A percentile compares a stretch with the other conserved stretches of the same genome.
Conservation (phyloP, 768 basidiomycete species). For the Exidia glandulosa region DNA sequence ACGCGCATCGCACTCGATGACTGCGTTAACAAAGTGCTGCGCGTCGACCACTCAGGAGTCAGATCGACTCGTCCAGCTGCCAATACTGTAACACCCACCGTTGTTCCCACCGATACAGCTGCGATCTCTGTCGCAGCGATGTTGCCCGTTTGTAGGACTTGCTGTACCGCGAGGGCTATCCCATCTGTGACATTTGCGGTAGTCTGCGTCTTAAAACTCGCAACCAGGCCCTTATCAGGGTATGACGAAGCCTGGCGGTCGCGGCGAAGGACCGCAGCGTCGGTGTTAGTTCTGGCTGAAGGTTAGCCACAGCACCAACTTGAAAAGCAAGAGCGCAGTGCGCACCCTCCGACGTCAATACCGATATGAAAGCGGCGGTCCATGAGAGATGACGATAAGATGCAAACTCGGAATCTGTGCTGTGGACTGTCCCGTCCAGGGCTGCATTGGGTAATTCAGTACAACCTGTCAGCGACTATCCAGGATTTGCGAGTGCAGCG, state of each 20-base stretch:
- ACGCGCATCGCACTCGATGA: conserved; percentile 44
- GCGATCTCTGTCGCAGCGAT: conserved; percentile 30
- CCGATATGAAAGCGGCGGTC: conserved; percentile 5
- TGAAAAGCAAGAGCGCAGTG: not conserved
- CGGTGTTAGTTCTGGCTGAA: conserved; percentile 23
- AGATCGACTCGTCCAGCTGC: conserved; percentile 7
- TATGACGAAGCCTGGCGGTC: conserved; percentile 18
- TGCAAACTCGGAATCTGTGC: no score
- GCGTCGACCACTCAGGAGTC: no score
- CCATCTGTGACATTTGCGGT: conserved; percentile 48
- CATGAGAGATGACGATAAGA: no score
- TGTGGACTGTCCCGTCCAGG: no score
- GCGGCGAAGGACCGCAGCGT: conserved; percentile 27
- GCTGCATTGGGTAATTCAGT: no score
- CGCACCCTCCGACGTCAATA: conserved; percentile 11
- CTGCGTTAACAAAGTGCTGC: conserved; percentile 47
- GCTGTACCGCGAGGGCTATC: conserved; percentile 40
- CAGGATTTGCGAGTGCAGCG: no score
- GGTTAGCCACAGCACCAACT: no score
- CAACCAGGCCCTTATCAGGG: conserved; percentile 27
- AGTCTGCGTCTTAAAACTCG: conserved; percentile 38
- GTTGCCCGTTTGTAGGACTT: conserved; percentile 29
- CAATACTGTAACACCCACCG: no score
- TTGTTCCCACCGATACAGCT: conserved; percentile 51
- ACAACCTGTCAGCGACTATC: no score